Conservation (phyloP, 2,329 filamentous ascomycete genomes). For the Penicillium sp. region DNA sequence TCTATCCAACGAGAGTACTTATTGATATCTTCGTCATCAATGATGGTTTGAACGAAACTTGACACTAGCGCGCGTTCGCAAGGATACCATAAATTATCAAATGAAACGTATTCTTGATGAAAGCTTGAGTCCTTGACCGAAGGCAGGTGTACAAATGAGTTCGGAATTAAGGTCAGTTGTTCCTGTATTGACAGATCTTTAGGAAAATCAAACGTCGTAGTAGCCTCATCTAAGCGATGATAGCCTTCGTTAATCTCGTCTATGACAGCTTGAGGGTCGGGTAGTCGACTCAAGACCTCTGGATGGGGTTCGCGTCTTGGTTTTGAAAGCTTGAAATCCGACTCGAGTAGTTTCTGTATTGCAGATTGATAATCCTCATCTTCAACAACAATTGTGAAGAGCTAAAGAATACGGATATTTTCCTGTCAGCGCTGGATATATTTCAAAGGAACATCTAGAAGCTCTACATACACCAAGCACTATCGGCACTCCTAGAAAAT, state of each 20-base stretch:
- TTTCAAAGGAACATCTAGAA: not conserved
- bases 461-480: not conserved
- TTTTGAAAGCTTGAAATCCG: not conserved
- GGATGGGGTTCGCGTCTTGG: not conserved
- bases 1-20: not conserved
- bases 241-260: not conserved
- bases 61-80: not conserved
- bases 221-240: not conserved
- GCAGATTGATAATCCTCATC: not conserved
- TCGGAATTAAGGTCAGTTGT: not conserved
- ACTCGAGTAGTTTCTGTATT: not conserved
- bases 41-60: not conserved
- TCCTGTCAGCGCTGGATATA: not conserved
- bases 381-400: not conserved
- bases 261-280: not conserved
- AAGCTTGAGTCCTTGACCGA: not conserved
- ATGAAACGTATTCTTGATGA: not conserved
- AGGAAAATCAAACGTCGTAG: slow-evolving; percentile 2
- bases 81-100: slow-evolving; percentile 1
- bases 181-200: not conserved
- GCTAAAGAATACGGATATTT: not conserved
- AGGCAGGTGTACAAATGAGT: not conserved
- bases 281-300: not conserved
- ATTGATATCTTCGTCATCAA: not conserved
- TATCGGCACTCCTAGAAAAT: not conserved